Conservation (phyloP, 176 grass and related monocot species). For the Oryza nivara region DNA sequence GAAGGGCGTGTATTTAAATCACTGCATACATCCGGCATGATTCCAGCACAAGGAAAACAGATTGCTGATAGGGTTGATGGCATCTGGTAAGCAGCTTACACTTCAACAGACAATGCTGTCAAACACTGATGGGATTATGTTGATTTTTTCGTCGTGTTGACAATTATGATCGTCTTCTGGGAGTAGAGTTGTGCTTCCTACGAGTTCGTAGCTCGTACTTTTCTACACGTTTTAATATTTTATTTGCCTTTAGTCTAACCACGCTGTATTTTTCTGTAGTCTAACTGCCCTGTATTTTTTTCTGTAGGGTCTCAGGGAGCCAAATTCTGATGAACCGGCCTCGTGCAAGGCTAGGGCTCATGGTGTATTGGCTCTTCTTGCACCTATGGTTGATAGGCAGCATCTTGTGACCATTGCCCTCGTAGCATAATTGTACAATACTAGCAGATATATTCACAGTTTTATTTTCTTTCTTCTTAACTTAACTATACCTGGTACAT, state of each 20-base stretch:
- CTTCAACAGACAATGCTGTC: constrained; percentile 2
- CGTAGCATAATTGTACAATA: constrained; percentile 68
- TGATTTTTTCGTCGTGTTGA: constrained; percentile 5
- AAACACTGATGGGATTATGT: neutral
- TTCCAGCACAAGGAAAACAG: constrained; percentile 89
- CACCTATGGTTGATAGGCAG: constrained; percentile 89
- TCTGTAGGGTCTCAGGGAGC: constrained; percentile 87
- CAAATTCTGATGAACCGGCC: constrained; percentile 80
- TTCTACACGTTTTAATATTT: neutral
- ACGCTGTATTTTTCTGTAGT: constrained; percentile 52
- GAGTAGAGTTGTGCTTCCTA: neutral
- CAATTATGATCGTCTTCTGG: constrained; percentile 17
- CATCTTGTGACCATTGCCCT: constrained; percentile 60
- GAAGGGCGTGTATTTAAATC: constrained; percentile 93
- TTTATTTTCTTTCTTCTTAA: constrained; percentile 28
- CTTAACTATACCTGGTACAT: constrained; percentile 37
- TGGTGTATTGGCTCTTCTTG: constrained; percentile 76
- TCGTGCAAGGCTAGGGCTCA: constrained; percentile 77
- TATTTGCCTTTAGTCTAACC: neutral
- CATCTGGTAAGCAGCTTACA: constrained; percentile 70
- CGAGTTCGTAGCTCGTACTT: neutral
- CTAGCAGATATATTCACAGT: constrained; percentile 36
- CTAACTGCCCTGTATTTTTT: neutral
- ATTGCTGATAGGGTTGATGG: constrained; percentile 90
- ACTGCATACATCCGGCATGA: constrained; percentile 78